Percentiles rank a stretch among this genome's conserved stretches.
phyloP scores from a whole-genome alignment of 2,329 filamentous ascomycete species.

The Xylariales sp. region DNA sequence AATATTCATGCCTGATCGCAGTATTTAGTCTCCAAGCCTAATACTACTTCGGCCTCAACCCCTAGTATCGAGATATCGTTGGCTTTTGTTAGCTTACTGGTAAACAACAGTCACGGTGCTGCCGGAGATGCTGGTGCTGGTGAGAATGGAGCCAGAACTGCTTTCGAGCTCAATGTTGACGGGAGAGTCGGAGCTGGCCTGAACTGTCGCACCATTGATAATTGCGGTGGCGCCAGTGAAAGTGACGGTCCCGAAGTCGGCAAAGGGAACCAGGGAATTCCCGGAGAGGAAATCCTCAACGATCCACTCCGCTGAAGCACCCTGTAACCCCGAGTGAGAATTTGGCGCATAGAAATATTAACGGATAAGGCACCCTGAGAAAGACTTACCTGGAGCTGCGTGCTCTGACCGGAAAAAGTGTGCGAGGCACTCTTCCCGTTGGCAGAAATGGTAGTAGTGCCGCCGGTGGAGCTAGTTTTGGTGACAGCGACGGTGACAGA shows the following conservation, averaged over 20 bases:
- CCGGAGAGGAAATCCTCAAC: constrained; percentile 33
- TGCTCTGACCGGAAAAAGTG: constrained; percentile 34
- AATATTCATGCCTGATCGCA: no score
- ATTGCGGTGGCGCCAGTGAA: constrained; percentile 32
- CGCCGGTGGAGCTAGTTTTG: constrained; percentile 30
- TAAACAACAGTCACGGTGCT: constrained; percentile 25
- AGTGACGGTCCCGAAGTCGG: constrained; percentile 35
- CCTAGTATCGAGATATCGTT: no score
- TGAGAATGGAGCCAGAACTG: constrained; percentile 23
- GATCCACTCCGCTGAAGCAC: constrained; percentile 36
- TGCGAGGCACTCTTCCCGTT: constrained; percentile 30
- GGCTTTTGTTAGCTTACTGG: constrained; percentile 6
- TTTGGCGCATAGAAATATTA: not conserved
- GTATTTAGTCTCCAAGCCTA: no score
- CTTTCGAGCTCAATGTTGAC: constrained; percentile 29
- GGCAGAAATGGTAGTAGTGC: constrained; percentile 30
- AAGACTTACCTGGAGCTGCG: constrained; percentile 28
- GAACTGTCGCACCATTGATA: constrained; percentile 32
- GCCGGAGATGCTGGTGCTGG: constrained; percentile 26
- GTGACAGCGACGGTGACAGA: constrained; percentile 31
- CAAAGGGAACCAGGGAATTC: constrained; percentile 33
- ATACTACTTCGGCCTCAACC: no score
- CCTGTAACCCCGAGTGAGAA: constrained; percentile 10
- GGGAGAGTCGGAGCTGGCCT: constrained; percentile 19
- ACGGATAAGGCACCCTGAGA: not conserved